phyloP scores from a whole-genome alignment of 257 asterid genomes.

The Solanum bulbocastanum region DNA sequence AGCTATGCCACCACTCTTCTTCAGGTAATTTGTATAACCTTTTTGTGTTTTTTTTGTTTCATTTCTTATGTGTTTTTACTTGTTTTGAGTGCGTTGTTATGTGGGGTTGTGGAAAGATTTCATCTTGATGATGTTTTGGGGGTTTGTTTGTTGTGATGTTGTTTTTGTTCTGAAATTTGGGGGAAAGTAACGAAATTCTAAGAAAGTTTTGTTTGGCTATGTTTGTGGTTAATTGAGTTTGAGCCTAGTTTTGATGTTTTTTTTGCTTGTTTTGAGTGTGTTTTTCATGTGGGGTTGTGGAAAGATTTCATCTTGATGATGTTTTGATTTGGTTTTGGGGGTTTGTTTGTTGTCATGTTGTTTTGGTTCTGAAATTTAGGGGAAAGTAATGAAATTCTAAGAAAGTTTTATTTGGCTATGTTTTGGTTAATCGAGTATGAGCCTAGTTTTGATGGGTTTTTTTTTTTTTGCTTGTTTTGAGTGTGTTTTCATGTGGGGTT shows the following conservation, averaged over 20 bases:
- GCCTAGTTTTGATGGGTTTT: too few relatives aligned
- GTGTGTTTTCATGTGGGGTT: not conserved
- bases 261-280: not conserved
- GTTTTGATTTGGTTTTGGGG: not conserved
- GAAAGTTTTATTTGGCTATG: not conserved
- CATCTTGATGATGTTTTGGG: not conserved
- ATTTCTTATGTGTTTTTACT: too few relatives aligned
- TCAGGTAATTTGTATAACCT: constrained; percentile 20
- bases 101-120: not conserved
- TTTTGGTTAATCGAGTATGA: too few relatives aligned
- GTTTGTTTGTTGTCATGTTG: not conserved
- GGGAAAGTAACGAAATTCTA: not conserved
- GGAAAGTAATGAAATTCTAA: not conserved
- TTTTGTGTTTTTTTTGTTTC: too few relatives aligned
- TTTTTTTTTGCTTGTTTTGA: not conserved
- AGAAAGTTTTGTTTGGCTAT: not conserved
- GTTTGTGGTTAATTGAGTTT: too few relatives aligned
- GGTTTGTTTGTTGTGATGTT: not conserved
- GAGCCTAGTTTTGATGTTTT: too few relatives aligned
- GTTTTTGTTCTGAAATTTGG: not conserved
- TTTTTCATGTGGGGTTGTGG: not conserved
- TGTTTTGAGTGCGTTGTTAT: not conserved
- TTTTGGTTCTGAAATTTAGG: not conserved
- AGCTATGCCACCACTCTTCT: constrained; percentile 45
- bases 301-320: not conserved